Base-by-base conservation (phyloP, 305 asterid genomes). In the Salvia sclarea region DNA sequence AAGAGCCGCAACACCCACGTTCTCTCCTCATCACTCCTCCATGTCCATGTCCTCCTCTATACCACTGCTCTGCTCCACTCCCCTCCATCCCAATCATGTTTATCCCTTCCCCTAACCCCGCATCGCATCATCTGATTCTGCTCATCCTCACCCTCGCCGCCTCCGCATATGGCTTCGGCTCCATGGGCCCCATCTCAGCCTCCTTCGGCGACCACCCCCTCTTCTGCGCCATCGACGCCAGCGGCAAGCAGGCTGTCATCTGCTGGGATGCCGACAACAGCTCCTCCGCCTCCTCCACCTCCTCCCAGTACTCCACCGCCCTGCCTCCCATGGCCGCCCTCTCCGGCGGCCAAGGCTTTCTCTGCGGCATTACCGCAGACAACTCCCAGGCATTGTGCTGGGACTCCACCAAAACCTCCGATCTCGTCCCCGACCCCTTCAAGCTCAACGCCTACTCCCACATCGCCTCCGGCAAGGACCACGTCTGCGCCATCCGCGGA, bases 181-280 rank as follows among this genome's bases (percentile, higher is more conserved):
- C 92, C n/a, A 91, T 84, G 95, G 94, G 86, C 57, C 87, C 98
- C 38, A 91, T 93, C 40, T 78, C 98, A 0, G 96, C 97, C 6
- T 85, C 97, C 0, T 91, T 82, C 43, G 97, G 98, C 8, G 78
- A 80, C 13, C 61, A 73, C 77, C 78, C 86, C 10, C 67, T 84
- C 55, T 93, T 93, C 73, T 91, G 96, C 55, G 96, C 96, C 81
- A 91, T 93, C 66, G 98, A 93, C 35, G 98, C 98, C 22, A 91
- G 97, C 59, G 98, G 96, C 12, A 84, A 84, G 79, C 98, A 93
- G 56, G 86, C 84, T 17, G 96, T 93, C 3, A 87, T 91, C 12
- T 93, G 98, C 50, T 93, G 97, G 97, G 89, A 88, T 31, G 83
- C 86, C 16, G 80, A 81, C 10, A 75, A 76, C 10, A 77, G 71